Conservation (phyloP, 306 rosid genomes). For the Bauhinia variegata region DNA sequence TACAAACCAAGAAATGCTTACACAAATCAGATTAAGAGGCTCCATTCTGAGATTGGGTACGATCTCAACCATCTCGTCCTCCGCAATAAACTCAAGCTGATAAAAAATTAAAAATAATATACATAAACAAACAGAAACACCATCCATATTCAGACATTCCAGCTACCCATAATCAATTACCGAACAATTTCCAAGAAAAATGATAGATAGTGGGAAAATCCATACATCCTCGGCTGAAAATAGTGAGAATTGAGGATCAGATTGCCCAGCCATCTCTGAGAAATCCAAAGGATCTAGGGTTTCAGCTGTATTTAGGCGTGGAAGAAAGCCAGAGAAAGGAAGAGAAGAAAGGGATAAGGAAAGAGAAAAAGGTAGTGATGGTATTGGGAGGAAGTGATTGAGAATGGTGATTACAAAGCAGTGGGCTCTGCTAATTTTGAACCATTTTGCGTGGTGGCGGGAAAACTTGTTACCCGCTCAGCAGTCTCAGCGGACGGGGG, state of each 20-base stretch:
- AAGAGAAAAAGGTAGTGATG: too few species aligned
- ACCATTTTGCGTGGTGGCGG: too few species aligned
- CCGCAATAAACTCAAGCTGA: conserved; percentile 87
- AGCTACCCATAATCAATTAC: neutral
- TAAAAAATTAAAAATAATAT: neutral
- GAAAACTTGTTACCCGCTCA: too few species aligned
- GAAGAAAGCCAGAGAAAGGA: too few species aligned
- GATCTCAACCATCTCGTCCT: conserved; percentile 72
- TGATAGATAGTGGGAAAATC: too few species aligned
- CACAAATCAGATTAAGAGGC: conserved; percentile 71
- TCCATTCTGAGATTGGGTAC: conserved; percentile 89
- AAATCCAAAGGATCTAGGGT: too few species aligned
- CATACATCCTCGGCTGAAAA: conserved; percentile 55
- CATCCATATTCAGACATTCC: neutral
- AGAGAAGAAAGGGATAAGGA: too few species aligned
- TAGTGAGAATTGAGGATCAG: conserved; percentile 43
- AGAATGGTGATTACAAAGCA: too few species aligned
- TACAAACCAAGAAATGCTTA: conserved; percentile 33
- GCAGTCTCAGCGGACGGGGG: too few species aligned
- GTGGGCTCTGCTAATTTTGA: too few species aligned
- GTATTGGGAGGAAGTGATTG: too few species aligned
- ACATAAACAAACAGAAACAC: neutral
- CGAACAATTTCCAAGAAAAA: neutral
- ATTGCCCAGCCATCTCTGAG: conserved; percentile 50
- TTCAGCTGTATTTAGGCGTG: too few species aligned